These are phyloP conservation scores for Diaporthe batatas DNA, from an alignment of 2,329 filamentous ascomycete species.

Conservation along the genomic window DNA sequence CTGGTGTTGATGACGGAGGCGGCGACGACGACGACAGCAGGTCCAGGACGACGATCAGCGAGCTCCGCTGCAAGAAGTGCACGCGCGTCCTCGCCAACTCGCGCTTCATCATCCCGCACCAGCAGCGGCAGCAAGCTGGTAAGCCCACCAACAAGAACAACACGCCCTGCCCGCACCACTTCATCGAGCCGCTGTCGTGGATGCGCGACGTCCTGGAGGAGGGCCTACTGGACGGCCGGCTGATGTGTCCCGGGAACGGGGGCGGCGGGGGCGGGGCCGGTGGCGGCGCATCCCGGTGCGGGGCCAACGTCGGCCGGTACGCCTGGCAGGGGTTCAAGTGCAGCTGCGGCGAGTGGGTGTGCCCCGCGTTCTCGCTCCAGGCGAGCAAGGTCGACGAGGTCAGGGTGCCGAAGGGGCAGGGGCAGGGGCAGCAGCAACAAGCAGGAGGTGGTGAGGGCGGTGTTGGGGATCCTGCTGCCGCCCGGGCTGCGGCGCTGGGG, in stretches of 20 bases:
- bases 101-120: slow-evolving; percentile 77
- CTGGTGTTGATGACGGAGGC: not conserved
- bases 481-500: slow-evolving; percentile 53
- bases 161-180: slow-evolving; percentile 81
- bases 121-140: slow-evolving; percentile 44
- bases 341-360: slow-evolving; percentile 90
- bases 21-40: slow-evolving; percentile 38
- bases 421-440: not conserved
- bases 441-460: slow-evolving; percentile 24
- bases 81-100: slow-evolving; percentile 72
- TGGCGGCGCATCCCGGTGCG: slow-evolving; percentile 69
- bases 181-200: slow-evolving; percentile 93
- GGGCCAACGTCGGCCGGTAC: slow-evolving; percentile 88
- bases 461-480: slow-evolving; percentile 43
- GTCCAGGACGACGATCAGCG: slow-evolving; percentile 48
- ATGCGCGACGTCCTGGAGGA: slow-evolving; percentile 88
- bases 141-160: not conserved
- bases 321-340: slow-evolving; percentile 97
- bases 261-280: slow-evolving; percentile 59
- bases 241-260: slow-evolving; percentile 79
- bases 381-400: slow-evolving; percentile 85
- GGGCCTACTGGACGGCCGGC: slow-evolving; percentile 84
- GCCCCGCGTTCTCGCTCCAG: slow-evolving; percentile 89
- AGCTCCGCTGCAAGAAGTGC: slow-evolving; percentile 93
- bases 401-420: slow-evolving; percentile 45